A percentile compares a stretch with the other conserved stretches of the same genome.
phyloP scores from a whole-genome alignment of 169 alveolate species.

The Plasmodium chabaudi region DNA sequence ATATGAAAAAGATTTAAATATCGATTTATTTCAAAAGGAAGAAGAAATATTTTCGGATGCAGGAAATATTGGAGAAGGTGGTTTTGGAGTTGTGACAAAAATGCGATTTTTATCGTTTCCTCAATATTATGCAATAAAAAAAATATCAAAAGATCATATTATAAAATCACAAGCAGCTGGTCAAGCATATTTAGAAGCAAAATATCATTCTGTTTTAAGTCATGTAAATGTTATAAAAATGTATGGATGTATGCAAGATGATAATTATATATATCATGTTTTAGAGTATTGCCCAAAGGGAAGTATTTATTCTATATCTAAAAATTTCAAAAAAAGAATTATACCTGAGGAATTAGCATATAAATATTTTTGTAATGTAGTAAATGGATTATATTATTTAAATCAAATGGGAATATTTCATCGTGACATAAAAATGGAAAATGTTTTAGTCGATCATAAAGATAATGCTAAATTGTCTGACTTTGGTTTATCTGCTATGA shows the following conservation, averaged over 20 bases:
- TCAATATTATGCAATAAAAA: slow-evolving; percentile 69
- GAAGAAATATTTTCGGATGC: slow-evolving; percentile 66
- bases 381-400: slow-evolving; percentile 70
- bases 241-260: slow-evolving; percentile 77
- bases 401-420: slow-evolving; percentile 81
- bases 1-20: slow-evolving; percentile 46
- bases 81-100: slow-evolving; percentile 73
- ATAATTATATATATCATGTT: slow-evolving; percentile 56
- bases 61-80: slow-evolving; percentile 76
- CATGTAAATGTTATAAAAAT: slow-evolving; percentile 74
- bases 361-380: slow-evolving; percentile 73
- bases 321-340: slow-evolving; percentile 60
- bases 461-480: slow-evolving; percentile 78
- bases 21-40: slow-evolving; percentile 46
- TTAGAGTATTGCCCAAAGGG: slow-evolving; percentile 69
- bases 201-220: slow-evolving; percentile 67
- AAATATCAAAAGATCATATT: slow-evolving; percentile 72
- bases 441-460: slow-evolving; percentile 78
- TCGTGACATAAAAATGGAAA: slow-evolving; percentile 83
- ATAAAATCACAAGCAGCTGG: slow-evolving; percentile 77
- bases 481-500: slow-evolving; percentile 78
- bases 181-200: slow-evolving; percentile 68
- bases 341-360: slow-evolving; percentile 73
- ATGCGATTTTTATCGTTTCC: slow-evolving; percentile 54
- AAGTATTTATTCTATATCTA: slow-evolving; percentile 70